Evolutionary conservation across 345 rosid species (phyloP), one percentile per base, ranked within the genome.

Genomic region (Heritiera fomes): DNA sequence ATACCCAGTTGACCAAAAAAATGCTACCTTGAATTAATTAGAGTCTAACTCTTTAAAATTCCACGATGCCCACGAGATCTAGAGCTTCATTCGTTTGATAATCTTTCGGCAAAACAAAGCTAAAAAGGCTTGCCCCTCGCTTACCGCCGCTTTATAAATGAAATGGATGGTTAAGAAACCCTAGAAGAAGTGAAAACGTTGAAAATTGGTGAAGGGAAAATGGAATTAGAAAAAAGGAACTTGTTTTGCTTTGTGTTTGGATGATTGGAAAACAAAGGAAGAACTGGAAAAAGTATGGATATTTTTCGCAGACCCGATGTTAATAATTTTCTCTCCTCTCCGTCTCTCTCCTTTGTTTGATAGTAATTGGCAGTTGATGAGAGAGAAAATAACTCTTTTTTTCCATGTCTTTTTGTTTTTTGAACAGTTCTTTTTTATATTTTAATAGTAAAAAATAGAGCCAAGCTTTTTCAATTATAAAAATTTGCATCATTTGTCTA

Each of bases 1-100:
- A 52, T n/a, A 34, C 75, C 30, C 61, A 71, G 52, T 15, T 52
- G 75, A 71, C 75, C 75, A 32, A 71, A 69, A 50, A 50, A 59
- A 53, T 20, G 75, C 32, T 52, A 71, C 75, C 75, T 71, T 18
- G 61, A 34, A 71, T 15, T 15, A 32, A 32, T 17, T 71, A 32
- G 40, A 43, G 28, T 17, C 62, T 8, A 71, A 50, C 45, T 50
- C 60, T 52, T 71, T 52, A n/a, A 50, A 50, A 71, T 71, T 71
- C 75, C 23, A 7, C 13, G 75, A 71, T 52, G 62, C 30, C 75
- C 61, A 40, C 30, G 13, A 32, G 75, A 71, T 71, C 62, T 32
- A 71, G 34, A n/a, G 75, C 47, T 32, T 34, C 14, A 32, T 52
- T 17, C 13, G 32, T 52, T 52, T 12, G 62, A 53, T 52, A 52